Evolutionary conservation across 176 grass and related monocot species (phyloP).

Genomic region (Juncus inflexus): DNA sequence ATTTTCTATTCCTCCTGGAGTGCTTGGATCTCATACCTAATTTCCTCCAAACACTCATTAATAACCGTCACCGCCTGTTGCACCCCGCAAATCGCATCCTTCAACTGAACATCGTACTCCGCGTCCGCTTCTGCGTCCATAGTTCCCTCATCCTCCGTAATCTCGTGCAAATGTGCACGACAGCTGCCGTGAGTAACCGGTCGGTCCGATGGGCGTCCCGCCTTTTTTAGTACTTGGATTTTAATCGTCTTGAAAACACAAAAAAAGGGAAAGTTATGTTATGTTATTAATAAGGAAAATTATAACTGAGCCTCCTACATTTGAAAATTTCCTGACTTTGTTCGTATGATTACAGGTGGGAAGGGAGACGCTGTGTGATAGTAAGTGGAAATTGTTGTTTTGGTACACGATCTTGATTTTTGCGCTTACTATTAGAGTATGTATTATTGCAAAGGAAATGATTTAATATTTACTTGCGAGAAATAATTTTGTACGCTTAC

Average conservation of each 20-base stretch:
- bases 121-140: constrained; percentile 79
- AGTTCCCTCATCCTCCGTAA: constrained; percentile 61
- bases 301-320: too few relatives aligned
- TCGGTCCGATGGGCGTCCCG: constrained; percentile 68
- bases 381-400: not conserved
- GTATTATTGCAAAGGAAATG: too few relatives aligned
- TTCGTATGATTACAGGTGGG: too few relatives aligned
- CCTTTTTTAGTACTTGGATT: constrained; percentile 88
- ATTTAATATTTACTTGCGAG: too few relatives aligned
- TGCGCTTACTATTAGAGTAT: too few relatives aligned
- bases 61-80: constrained; percentile 72
- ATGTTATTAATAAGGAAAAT: too few relatives aligned
- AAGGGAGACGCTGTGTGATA: too few relatives aligned
- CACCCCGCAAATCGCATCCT: constrained; percentile 74
- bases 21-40: constrained; percentile 70
- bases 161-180: constrained; percentile 59
- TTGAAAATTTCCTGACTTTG: too few relatives aligned
- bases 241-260: constrained; percentile 37
- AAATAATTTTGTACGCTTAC: too few relatives aligned
- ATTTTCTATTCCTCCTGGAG: constrained; percentile 39
- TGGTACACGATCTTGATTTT: too few relatives aligned
- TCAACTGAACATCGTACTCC: constrained; percentile 55
- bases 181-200: constrained; percentile 59
- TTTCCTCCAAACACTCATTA: constrained; percentile 80
- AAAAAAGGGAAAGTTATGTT: too few relatives aligned